A percentile compares a stretch with the other conserved stretches of the same genome.
These are phyloP conservation scores for Hymenoscyphus fructigenus DNA, from an alignment of 2,329 filamentous ascomycete genomes.

Conservation along the genomic window DNA sequence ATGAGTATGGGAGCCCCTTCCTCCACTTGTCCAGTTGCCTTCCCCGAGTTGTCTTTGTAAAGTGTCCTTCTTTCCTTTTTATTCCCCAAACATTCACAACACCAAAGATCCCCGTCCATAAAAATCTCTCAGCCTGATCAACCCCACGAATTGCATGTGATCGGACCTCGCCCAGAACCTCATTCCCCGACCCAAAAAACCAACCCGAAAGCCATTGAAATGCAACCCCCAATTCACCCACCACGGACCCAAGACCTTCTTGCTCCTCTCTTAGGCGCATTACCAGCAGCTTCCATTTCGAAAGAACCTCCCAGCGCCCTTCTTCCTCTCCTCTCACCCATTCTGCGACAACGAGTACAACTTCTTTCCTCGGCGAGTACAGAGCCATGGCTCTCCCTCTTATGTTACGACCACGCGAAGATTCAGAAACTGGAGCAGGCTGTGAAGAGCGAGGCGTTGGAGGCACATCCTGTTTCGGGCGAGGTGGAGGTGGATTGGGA, in stretches of 20 bases:
- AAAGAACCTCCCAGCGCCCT: slow-evolving; percentile 55
- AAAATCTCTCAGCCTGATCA: neutral
- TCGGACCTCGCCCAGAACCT: neutral
- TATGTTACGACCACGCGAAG: slow-evolving; percentile 63
- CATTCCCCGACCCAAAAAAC: neutral
- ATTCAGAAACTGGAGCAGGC: slow-evolving; percentile 57
- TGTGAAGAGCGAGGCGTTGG: slow-evolving; percentile 61
- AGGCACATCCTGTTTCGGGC: slow-evolving; percentile 79
- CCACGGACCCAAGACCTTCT: slow-evolving; percentile 51
- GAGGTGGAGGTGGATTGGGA: slow-evolving; percentile 73
- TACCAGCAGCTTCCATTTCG: slow-evolving; percentile 59
- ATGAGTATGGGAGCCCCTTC: no score
- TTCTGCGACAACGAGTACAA: slow-evolving; percentile 64
- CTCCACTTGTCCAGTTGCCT: neutral
- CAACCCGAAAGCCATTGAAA: slow-evolving; percentile 12
- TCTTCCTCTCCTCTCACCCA: slow-evolving; percentile 62
- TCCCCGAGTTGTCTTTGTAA: neutral
- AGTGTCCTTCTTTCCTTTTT: neutral
- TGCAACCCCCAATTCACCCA: slow-evolving; percentile 38
- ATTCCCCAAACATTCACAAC: neutral
- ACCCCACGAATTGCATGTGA: slow-evolving; percentile 9
- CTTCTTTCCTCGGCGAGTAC: slow-evolving; percentile 58
- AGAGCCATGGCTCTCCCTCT: slow-evolving; percentile 71
- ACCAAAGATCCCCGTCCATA: neutral
- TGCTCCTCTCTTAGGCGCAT: slow-evolving; percentile 56